Evolutionary conservation across 2,329 filamentous ascomycete species (phyloP), one percentile per base, ranked within the genome.

Genomic region (Byssochlamys sp.): DNA sequence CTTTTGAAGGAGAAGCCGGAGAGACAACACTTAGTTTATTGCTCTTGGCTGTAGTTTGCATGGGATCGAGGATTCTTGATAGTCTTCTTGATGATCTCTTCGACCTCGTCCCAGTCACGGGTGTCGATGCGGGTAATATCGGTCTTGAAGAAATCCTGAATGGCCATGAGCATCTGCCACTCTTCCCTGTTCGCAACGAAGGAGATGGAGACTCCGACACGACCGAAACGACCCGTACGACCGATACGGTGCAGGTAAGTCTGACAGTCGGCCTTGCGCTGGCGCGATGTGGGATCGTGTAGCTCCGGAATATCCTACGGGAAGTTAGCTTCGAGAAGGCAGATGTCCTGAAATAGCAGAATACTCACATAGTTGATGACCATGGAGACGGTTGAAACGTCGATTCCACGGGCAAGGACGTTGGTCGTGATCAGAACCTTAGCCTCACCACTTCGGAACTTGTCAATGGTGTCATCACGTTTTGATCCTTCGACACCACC

Each of bases 381-480:
- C 87, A 99, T 94, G 9, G 91, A 96, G 12, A 99, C 94, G 28
- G 86, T 86, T 77, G 95, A 74, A 71, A 97, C 78, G 69, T 99
- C 94, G 67, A 99, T 97, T 71, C 94, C 94, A 69, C 94, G 91
- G 7, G 94, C 89, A 58, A 99, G 83, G 39, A 99, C 91, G 69
- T 99, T 99, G 65, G 94, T 99, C 1, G 94, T 95, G 69, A 99
- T 96, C 61, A 99, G 86, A 7, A 99, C 94, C 78, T 99, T 99
- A 68, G 90, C 90, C 59, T 87, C 82, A 45, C 92, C 92, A 51
- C 78, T 83, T 58, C 94, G 86, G 83, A 99, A 99, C 58, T 88
- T 83, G 68, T 92, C 85, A 60, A 99, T 86, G 60, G 97, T 83
- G 0, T 81, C 77, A 67, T 99, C 94, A 75, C 94, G 88, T 67